These are phyloP conservation scores for Umbelopsis sp. DNA, from an alignment of 371 early-diverging fungal genomes.

Conservation along the genomic window DNA sequence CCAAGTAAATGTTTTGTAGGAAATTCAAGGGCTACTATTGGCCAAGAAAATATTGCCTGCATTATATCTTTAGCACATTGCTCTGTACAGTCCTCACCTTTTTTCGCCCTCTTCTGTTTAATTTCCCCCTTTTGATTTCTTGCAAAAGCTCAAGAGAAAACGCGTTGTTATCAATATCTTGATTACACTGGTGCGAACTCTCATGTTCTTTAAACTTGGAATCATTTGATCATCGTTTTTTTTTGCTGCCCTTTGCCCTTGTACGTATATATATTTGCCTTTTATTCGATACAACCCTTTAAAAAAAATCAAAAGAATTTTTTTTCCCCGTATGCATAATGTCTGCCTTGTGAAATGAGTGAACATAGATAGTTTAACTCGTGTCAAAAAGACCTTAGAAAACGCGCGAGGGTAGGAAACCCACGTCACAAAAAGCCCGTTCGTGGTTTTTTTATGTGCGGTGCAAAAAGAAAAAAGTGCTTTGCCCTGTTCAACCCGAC, in stretches of 20 bases:
- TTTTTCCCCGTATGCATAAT: not conserved
- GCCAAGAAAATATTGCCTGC: slow-evolving; percentile 17
- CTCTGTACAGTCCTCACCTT: slow-evolving; percentile 19
- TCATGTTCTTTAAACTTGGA: slow-evolving; percentile 2
- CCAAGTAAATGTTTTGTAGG: slow-evolving; percentile 55
- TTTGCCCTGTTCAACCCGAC: not conserved
- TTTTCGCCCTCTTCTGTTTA: slow-evolving; percentile 17
- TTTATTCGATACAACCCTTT: slow-evolving; percentile 13
- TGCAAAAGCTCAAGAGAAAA: slow-evolving; percentile 14
- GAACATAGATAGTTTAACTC: too few relatives aligned
- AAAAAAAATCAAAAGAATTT: slow-evolving; percentile 3
- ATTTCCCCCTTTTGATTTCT: slow-evolving; percentile 14
- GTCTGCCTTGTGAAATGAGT: not conserved
- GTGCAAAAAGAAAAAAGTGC: not conserved
- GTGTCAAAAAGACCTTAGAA: too few relatives aligned
- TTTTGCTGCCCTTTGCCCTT: slow-evolving; percentile 11
- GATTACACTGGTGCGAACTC: slow-evolving; percentile 11
- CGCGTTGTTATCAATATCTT: slow-evolving; percentile 11
- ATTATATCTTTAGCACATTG: slow-evolving; percentile 16
- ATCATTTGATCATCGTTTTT: slow-evolving; percentile 14
- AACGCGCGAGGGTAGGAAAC: not conserved
- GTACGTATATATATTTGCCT: slow-evolving; percentile 20
- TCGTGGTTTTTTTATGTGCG: not conserved
- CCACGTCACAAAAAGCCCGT: not conserved
- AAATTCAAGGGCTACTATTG: slow-evolving; percentile 3